Conservation (phyloP, 208 protist genomes). For the Acanthamoeba lenticulata region DNA sequence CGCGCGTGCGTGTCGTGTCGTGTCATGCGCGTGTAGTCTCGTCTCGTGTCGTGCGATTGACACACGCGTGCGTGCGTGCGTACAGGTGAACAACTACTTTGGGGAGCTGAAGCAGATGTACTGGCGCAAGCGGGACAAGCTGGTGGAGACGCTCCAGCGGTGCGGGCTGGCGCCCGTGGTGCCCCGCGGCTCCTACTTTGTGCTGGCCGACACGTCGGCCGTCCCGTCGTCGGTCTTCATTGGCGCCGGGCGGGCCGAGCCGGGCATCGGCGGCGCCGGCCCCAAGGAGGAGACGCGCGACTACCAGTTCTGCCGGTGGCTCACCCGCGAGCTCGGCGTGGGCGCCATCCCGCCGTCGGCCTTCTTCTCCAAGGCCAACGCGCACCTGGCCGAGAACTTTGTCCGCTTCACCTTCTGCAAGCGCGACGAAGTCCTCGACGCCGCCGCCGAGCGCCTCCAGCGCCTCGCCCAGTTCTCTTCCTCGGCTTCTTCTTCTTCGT, state of each 20-base stretch:
- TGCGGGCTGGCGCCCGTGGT: conserved; percentile 82
- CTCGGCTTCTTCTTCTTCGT: background rate
- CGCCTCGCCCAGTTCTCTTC: background rate
- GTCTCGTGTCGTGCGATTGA: background rate
- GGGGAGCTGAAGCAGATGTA: conserved; percentile 80
- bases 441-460: conserved; percentile 50
- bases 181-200: conserved; percentile 91
- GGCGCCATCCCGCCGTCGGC: conserved; percentile 90
- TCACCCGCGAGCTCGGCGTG: conserved; percentile 87
- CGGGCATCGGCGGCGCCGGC: background rate
- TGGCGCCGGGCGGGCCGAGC: conserved; percentile 15
- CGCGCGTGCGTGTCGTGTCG: background rate
- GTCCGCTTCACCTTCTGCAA: conserved; percentile 93
- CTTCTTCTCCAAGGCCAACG: conserved; percentile 86
- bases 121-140: conserved; percentile 58
- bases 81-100: conserved; percentile 81
- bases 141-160: conserved; percentile 72
- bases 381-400: conserved; percentile 85
- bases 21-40: background rate
- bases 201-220: conserved; percentile 89
- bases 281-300: conserved; percentile 78
- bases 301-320: conserved; percentile 92
- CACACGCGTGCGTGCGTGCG: conserved; percentile 78
- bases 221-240: conserved; percentile 84
- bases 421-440: conserved; percentile 82